Percentiles rank a stretch among this genome's conserved stretches.
Conservation (phyloP, 2,329 filamentous ascomycete genomes). For the Pseudomassariella vexata region DNA sequence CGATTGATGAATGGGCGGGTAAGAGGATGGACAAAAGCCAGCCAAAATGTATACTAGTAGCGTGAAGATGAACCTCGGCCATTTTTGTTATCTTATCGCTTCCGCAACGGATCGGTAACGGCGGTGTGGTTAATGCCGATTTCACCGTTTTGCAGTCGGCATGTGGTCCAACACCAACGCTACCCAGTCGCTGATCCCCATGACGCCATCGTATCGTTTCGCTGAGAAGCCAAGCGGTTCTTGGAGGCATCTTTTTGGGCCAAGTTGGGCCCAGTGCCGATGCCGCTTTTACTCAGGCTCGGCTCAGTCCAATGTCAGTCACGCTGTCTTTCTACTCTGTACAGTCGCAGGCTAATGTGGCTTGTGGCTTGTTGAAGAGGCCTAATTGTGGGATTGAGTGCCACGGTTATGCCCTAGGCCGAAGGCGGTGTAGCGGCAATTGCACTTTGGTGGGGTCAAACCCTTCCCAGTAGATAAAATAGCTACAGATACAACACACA, state of each 20-base stretch:
- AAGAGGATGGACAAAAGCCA: too few relatives aligned
- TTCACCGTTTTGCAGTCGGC: too few relatives aligned
- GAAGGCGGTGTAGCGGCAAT: neutral
- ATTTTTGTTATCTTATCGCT: slow-evolving; percentile 14
- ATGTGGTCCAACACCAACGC: too few relatives aligned
- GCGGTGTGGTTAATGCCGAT: too few relatives aligned
- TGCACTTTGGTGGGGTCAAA: neutral
- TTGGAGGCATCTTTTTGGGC: too few relatives aligned
- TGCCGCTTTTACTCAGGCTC: slow-evolving; percentile 1
- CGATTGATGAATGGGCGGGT: too few relatives aligned
- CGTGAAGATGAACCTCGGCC: slow-evolving; percentile 27
- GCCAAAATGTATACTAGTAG: too few relatives aligned
- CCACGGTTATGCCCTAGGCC: neutral
- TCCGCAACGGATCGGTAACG: too few relatives aligned
- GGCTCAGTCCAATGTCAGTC: slow-evolving; percentile 1
- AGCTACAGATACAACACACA: too few relatives aligned
- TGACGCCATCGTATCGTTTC: too few relatives aligned
- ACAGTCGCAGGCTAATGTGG: neutral
- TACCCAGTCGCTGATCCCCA: too few relatives aligned
- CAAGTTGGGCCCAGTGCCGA: neutral
- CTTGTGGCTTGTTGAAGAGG: neutral
- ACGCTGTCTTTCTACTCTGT: neutral
- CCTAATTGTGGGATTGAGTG: neutral
- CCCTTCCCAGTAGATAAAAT: neutral
- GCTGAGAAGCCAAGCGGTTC: too few relatives aligned